Evolutionary conservation across 2,329 filamentous ascomycete species (phyloP).

Genomic region (Dothistroma pini): DNA sequence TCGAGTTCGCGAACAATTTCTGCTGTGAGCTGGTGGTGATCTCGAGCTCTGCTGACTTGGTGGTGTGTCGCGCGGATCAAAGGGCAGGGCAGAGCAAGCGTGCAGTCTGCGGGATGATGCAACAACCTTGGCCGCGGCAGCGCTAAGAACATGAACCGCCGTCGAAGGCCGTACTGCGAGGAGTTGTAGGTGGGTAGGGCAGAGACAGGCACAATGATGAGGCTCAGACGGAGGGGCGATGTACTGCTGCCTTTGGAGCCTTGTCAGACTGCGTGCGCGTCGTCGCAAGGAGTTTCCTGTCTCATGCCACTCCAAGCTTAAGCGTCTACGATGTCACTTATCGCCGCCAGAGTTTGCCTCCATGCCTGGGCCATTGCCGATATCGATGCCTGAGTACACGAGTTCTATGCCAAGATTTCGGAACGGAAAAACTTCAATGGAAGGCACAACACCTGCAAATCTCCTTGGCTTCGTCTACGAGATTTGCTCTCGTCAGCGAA

Average conservation of each 20-base stretch:
- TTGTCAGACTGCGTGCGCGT: neutral
- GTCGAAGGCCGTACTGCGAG: neutral
- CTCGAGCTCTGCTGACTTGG: neutral
- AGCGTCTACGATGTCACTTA: neutral
- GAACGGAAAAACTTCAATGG: neutral
- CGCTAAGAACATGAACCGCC: slow-evolving; percentile 1
- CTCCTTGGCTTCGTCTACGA: neutral
- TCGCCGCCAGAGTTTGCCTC: neutral
- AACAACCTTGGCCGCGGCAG: neutral
- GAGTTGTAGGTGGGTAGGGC: neutral
- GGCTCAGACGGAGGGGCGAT: neutral
- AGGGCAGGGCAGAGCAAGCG: neutral
- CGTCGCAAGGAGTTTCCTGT: neutral
- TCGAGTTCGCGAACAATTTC: neutral
- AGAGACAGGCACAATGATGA: neutral
- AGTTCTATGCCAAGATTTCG: neutral
- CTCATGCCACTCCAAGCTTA: neutral
- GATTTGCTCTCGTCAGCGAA: slow-evolving; percentile 13
- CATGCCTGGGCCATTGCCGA: neutral
- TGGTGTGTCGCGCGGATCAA: neutral
- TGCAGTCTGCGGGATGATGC: slow-evolving; percentile 14
- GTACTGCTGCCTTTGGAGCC: neutral
- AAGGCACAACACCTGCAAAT: neutral
- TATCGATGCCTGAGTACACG: neutral
- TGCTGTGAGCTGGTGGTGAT: neutral